These are phyloP conservation scores for Aspergillus olivimuriae DNA, from an alignment of 495 filamentous ascomycete species.

Conservation along the genomic window DNA sequence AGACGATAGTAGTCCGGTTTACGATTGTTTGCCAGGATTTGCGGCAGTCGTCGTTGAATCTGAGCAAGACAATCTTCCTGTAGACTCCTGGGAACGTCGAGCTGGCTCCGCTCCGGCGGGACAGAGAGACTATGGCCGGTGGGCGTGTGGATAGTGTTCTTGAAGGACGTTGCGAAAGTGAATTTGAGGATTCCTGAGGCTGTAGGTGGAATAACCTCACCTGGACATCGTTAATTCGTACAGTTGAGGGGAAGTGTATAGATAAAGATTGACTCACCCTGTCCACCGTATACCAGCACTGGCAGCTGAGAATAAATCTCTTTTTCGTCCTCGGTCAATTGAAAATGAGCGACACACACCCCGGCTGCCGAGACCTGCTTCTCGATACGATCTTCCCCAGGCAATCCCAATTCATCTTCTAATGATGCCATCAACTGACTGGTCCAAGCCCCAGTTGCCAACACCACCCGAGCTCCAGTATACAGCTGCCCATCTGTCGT, in stretches of 20 bases:
- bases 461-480: constrained; percentile 38
- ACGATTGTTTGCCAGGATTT: constrained; percentile 15
- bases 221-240: constrained; percentile 11
- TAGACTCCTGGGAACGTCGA: constrained; percentile 10
- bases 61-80: constrained; percentile 4
- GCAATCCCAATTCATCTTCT: constrained; percentile 27
- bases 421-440: constrained; percentile 24
- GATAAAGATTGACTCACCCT: constrained; percentile 14
- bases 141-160: constrained; percentile 21
- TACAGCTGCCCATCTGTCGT: constrained; percentile 26
- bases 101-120: constrained; percentile 15
- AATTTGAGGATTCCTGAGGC: constrained; percentile 28
- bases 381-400: constrained; percentile 22
- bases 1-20: constrained; percentile 21
- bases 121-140: constrained; percentile 27
- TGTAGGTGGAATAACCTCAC: constrained; percentile 30
- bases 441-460: constrained; percentile 55
- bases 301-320: constrained; percentile 24
- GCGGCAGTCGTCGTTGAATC: constrained; percentile 15
- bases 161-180: constrained; percentile 27
- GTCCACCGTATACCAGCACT: constrained; percentile 30
- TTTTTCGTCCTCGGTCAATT: constrained; percentile 23
- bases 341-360: constrained; percentile 32
- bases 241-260: background rate
- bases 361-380: constrained; percentile 33